Percentiles rank a stretch among this genome's conserved stretches.
Evolutionary conservation across 495 filamentous ascomycete species (phyloP).

Genomic region (Penicillium angulare): DNA sequence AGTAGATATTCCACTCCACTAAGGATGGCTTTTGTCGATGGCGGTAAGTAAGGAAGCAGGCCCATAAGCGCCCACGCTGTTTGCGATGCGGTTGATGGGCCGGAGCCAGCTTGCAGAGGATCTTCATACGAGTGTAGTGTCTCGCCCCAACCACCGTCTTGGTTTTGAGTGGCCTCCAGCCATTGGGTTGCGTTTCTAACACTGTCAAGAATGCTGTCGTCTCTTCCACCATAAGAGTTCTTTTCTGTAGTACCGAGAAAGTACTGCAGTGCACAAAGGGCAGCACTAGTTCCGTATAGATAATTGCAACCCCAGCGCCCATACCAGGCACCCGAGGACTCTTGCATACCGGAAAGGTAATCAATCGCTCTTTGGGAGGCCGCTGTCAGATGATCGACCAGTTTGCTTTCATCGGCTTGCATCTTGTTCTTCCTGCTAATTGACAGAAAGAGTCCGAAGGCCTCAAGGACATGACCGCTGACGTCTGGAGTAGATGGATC

Average conservation of each 20-base stretch:
- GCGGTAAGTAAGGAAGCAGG: constrained; percentile 12
- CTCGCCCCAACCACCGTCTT: constrained; percentile 41
- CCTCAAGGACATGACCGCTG: no score
- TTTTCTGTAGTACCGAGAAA: not conserved
- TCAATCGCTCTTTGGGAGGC: no score
- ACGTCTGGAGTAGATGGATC: constrained; percentile 36
- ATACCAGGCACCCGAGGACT: constrained; percentile 35
- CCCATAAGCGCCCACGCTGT: constrained; percentile 38
- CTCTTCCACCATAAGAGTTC: not conserved
- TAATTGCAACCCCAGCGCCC: constrained; percentile 43
- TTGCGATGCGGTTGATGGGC: constrained; percentile 24
- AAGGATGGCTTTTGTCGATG: constrained; percentile 5
- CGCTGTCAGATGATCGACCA: not conserved
- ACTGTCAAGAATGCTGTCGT: no score
- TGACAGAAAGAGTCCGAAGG: constrained; percentile 31
- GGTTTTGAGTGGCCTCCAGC: constrained; percentile 29
- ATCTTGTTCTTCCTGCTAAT: not conserved
- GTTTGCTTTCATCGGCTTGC: not conserved
- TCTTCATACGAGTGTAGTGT: constrained; percentile 23
- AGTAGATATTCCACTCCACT: not conserved
- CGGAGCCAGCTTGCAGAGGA: not conserved
- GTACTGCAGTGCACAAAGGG: constrained; percentile 27
- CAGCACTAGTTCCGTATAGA: constrained; percentile 35
- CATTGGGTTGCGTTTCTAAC: constrained; percentile 13
- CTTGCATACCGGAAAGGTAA: no score